phyloP scores from a whole-genome alignment of 176 grass and related monocot species.

The Stipa capillata region DNA sequence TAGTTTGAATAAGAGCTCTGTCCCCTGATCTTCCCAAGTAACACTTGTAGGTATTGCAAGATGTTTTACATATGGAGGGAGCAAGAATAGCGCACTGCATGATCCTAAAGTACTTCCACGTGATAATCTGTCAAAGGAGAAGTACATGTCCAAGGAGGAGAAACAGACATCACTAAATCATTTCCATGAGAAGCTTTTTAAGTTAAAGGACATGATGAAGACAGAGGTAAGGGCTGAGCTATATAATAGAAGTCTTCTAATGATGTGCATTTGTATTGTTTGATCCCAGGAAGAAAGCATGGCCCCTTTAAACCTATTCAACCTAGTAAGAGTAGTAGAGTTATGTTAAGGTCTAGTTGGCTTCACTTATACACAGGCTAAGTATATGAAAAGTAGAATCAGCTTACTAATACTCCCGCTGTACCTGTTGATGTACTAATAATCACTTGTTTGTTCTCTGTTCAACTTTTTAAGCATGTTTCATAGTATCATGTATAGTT shows the following conservation, averaged over 20 bases:
- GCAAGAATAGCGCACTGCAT: slow-evolving; percentile 59
- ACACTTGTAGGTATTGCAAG: slow-evolving; percentile 70
- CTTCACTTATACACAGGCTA: neutral
- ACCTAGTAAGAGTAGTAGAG: neutral
- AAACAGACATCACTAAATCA: slow-evolving; percentile 87
- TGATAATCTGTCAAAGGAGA: slow-evolving; percentile 69
- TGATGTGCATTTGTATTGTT: neutral
- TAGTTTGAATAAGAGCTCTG: neutral
- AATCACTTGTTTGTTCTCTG: neutral
- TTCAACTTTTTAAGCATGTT: neutral
- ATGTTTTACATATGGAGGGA: slow-evolving; percentile 93
- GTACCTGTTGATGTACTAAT: neutral
- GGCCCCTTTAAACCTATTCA: neutral
- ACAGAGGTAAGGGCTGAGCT: slow-evolving; percentile 61
- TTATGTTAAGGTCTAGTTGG: neutral
- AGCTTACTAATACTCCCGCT: neutral
- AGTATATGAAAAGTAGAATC: neutral
- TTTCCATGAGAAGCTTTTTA: slow-evolving; percentile 97
- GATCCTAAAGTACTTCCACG: slow-evolving; percentile 70
- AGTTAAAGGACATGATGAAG: slow-evolving; percentile 92
- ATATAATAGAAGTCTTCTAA: neutral
- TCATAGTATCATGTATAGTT: neutral
- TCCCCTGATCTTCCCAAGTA: neutral
- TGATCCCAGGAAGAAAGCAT: neutral
- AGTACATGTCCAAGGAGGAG: slow-evolving; percentile 79